These are phyloP conservation scores for Quercus phellos DNA, from an alignment of 331 rosid species.

Conservation along the genomic window DNA sequence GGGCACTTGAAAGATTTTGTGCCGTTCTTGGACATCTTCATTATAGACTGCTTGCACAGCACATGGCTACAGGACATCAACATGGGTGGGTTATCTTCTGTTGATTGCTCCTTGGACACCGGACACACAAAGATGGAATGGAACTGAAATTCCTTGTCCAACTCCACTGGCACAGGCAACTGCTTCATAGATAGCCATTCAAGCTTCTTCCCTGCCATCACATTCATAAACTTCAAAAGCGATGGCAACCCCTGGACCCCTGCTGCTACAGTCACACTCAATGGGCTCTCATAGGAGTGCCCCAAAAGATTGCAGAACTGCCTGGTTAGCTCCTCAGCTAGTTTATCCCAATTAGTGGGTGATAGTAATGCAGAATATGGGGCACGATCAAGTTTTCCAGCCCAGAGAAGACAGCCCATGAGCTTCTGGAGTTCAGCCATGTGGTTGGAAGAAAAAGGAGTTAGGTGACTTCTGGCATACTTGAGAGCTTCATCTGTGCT, in stretches of 20 bases:
- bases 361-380: conserved; percentile 59
- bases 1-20: conserved; percentile 82
- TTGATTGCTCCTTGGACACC: conserved; percentile 85
- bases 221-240: conserved; percentile 70
- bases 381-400: conserved; percentile 72
- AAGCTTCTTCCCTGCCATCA: conserved; percentile 80
- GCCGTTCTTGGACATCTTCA: conserved; percentile 84
- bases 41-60: conserved; percentile 85
- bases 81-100: conserved; percentile 87
- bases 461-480: conserved; percentile 61
- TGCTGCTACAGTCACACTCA: conserved; percentile 72
- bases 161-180: conserved; percentile 78
- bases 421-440: conserved; percentile 73
- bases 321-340: conserved; percentile 66
- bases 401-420: conserved; percentile 69
- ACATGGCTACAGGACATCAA: conserved; percentile 90
- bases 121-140: conserved; percentile 96
- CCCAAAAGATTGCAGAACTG: conserved; percentile 85
- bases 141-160: conserved; percentile 73
- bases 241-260: conserved; percentile 75
- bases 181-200: conserved; percentile 88
- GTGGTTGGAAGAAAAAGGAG: conserved; percentile 54
- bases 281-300: conserved; percentile 72
- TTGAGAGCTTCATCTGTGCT: conserved; percentile 57
- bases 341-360: conserved; percentile 61